Evolutionary conservation across 2,329 filamentous ascomycete genomes (phyloP).

Genomic region (Neofusicoccum cordaticola): DNA sequence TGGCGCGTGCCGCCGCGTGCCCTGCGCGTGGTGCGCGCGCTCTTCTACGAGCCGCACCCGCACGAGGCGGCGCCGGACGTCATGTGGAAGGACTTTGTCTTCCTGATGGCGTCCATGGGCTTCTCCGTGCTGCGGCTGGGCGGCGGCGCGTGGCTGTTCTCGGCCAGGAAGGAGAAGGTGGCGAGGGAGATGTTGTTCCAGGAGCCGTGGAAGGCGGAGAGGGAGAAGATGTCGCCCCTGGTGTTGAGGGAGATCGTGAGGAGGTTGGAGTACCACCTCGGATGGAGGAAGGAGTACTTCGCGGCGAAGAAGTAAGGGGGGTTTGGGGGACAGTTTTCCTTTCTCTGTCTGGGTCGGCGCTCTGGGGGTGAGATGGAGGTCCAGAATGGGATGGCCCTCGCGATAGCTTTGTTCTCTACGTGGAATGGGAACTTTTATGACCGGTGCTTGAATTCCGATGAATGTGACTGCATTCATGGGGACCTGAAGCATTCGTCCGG

Average conservation of each 20-base stretch:
- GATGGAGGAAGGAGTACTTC: not conserved
- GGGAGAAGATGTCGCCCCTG: not conserved
- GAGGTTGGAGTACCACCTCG: not conserved
- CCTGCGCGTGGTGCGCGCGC: not conserved
- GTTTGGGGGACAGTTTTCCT: not conserved
- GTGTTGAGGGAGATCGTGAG: not conserved
- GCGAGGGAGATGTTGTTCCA: too few relatives aligned
- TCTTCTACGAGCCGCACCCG: not conserved
- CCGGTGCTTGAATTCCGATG: too few relatives aligned
- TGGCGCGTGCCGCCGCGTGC: not conserved
- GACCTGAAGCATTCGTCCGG: too few relatives aligned
- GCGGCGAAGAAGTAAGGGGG: not conserved
- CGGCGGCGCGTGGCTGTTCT: not conserved
- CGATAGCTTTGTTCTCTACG: too few relatives aligned
- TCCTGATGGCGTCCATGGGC: slow-evolving; percentile 30
- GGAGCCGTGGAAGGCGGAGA: not conserved
- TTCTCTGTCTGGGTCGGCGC: too few relatives aligned
- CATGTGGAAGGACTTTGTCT: slow-evolving; percentile 30
- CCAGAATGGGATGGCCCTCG: too few relatives aligned
- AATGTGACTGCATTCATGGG: too few relatives aligned
- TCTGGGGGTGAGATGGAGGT: too few relatives aligned
- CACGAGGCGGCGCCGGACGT: too few relatives aligned
- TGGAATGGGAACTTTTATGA: too few relatives aligned
- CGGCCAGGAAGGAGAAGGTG: not conserved
- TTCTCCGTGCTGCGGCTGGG: slow-evolving; percentile 28